phyloP scores from a whole-genome alignment of 176 grass and related monocot genomes.

The Pontederia crassipes region DNA sequence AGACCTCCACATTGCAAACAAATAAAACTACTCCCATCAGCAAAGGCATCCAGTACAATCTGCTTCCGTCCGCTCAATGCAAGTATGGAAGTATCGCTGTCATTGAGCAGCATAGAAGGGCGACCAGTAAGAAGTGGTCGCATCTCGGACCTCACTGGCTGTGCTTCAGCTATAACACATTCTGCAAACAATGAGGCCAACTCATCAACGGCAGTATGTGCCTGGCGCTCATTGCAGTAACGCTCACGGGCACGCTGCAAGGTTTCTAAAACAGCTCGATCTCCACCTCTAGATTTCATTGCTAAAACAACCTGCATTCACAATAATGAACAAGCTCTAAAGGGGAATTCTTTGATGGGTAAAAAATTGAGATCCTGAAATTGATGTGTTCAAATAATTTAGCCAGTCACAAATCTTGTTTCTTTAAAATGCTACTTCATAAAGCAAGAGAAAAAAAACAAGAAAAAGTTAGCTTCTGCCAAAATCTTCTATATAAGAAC shows the following conservation, averaged over 20 bases:
- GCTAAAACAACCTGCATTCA: constrained; percentile 9
- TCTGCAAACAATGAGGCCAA: constrained; percentile 75
- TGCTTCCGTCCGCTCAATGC: constrained; percentile 70
- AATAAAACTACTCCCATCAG: constrained; percentile 91
- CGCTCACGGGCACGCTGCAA: constrained; percentile 74
- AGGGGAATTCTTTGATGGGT: too few species aligned
- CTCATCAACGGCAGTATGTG: constrained; percentile 34
- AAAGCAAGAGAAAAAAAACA: too few species aligned
- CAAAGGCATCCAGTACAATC: constrained; percentile 80
- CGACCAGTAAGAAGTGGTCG: constrained; percentile 17
- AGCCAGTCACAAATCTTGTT: too few species aligned
- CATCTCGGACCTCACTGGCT: constrained; percentile 21
- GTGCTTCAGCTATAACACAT: constrained; percentile 84
- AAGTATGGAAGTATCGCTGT: constrained; percentile 57
- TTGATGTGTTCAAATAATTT: too few species aligned
- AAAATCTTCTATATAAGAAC: too few species aligned
- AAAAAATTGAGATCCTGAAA: too few species aligned
- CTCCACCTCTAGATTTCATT: constrained; percentile 72
- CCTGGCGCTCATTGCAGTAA: constrained; percentile 45
- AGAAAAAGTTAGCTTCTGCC: too few species aligned
- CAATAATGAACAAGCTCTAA: too few species aligned
- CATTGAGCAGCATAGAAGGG: constrained; percentile 37
- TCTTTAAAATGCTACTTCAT: too few species aligned
- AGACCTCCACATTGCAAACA: constrained; percentile 84
- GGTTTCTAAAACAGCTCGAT: constrained; percentile 62